Evolutionary conservation across 768 basidiomycete genomes (phyloP).

Genomic region (Rhodotorula diobovata): DNA sequence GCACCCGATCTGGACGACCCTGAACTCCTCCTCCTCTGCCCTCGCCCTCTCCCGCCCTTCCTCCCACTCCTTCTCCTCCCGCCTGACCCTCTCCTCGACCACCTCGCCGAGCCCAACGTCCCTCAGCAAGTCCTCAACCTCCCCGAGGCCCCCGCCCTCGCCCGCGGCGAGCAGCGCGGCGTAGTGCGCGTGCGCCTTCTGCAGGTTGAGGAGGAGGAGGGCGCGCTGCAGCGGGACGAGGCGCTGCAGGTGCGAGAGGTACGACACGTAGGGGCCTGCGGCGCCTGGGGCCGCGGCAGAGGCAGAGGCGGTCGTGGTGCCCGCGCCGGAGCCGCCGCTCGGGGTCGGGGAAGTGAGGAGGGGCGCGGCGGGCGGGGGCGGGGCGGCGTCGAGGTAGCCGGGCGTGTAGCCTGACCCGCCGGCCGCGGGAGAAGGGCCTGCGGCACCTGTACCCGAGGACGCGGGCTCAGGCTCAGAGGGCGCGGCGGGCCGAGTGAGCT

Average conservation of each 20-base stretch:
- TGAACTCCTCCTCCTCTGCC: neutral
- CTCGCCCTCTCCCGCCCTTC: neutral
- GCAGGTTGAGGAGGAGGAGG: constrained; percentile 34
- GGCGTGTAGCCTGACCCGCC: neutral
- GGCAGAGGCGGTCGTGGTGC: too few species aligned
- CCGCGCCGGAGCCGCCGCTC: too few species aligned
- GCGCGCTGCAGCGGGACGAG: constrained; percentile 36
- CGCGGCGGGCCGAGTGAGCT: neutral
- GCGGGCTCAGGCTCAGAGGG: neutral
- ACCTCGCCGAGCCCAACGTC: neutral
- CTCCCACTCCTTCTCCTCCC: neutral
- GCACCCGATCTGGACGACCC: constrained; percentile 29
- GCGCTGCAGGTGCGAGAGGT: constrained; percentile 20
- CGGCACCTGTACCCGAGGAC: neutral
- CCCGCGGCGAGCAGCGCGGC: neutral
- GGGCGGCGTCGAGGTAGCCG: neutral
- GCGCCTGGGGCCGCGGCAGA: neutral
- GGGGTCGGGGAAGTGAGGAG: too few species aligned
- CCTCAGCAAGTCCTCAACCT: constrained; percentile 6
- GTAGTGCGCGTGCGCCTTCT: constrained; percentile 33
- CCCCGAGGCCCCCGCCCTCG: neutral
- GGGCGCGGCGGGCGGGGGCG: too few species aligned
- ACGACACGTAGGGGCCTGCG: constrained; percentile 4
- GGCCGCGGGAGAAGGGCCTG: neutral
- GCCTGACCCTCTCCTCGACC: constrained; percentile 4